A percentile compares a stretch with the other conserved stretches of the same genome.
Conservation (phyloP, 2,329 filamentous ascomycete species). For the Knufia fluminis region DNA sequence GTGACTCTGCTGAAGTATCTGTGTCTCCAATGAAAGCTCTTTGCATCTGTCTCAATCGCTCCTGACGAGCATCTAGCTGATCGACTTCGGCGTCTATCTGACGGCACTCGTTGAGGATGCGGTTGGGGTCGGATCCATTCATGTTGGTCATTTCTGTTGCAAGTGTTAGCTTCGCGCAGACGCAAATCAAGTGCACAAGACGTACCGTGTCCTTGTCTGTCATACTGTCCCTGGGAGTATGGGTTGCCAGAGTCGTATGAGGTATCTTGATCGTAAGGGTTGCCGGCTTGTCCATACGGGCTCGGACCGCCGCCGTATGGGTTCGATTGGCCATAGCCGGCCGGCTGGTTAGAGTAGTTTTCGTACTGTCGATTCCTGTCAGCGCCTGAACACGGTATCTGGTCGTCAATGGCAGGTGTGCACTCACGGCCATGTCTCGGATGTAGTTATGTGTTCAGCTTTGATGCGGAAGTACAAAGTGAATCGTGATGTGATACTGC, state of each 20-base stretch:
- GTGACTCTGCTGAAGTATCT: conserved; percentile 58
- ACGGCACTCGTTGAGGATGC: conserved; percentile 74
- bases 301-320: conserved; percentile 18
- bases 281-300: conserved; percentile 11
- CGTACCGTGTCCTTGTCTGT: conserved; percentile 26
- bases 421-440: conserved; percentile 6
- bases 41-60: conserved; percentile 62
- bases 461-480: conserved; percentile 2
- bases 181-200: conserved; percentile 1
- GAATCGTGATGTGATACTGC: conserved; percentile 1
- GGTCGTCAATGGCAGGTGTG: not conserved
- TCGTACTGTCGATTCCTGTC: not conserved
- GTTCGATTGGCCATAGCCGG: conserved; percentile 8
- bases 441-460: not conserved
- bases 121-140: conserved; percentile 52
- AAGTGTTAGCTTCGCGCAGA: conserved; percentile 8
- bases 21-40: conserved; percentile 65
- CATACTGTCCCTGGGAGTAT: conserved; percentile 35
- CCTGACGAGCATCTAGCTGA: conserved; percentile 61
- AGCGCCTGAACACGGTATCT: not conserved
- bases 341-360: not conserved
- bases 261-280: conserved; percentile 17
- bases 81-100: conserved; percentile 71
- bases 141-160: conserved; percentile 35
- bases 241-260: conserved; percentile 27